phyloP scores from a whole-genome alignment of 768 basidiomycete genomes.

The Trametes cinnabarina region DNA sequence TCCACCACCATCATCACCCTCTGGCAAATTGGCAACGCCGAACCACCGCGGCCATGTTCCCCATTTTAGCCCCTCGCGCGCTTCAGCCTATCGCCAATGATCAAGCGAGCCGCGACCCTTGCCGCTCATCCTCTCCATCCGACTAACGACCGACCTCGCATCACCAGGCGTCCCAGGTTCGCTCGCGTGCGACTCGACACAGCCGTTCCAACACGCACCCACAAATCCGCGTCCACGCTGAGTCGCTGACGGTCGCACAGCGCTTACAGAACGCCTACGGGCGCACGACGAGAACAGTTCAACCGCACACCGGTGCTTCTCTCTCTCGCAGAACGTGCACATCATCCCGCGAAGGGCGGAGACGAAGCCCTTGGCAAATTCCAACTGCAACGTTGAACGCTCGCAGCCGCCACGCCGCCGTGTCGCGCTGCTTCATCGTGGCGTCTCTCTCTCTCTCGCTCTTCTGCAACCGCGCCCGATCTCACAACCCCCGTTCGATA shows the following conservation, averaged over 20 bases:
- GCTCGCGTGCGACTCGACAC: no score
- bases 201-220: not conserved
- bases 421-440: not conserved
- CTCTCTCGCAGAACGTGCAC: not conserved
- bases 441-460: not conserved
- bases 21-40: not conserved
- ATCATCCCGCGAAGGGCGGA: constrained; percentile 19
- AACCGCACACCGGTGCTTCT: not conserved
- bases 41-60: not conserved
- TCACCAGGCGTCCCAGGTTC: not conserved
- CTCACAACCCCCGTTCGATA: no score
- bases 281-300: not conserved
- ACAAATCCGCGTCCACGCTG: not conserved
- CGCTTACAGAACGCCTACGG: no score
- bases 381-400: no score
- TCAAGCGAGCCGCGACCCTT: no score
- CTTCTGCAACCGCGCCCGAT: no score
- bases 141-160: not conserved
- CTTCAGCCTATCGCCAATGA: not conserved
- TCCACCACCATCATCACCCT: not conserved
- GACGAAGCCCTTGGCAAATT: not conserved
- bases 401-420: not conserved
- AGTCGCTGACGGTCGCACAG: not conserved
- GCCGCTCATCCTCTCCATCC: not conserved
- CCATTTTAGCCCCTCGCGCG: not conserved